Evolutionary conservation across 2,329 filamentous ascomycete genomes (phyloP).

Genomic region (Stemphylium lycopersici): DNA sequence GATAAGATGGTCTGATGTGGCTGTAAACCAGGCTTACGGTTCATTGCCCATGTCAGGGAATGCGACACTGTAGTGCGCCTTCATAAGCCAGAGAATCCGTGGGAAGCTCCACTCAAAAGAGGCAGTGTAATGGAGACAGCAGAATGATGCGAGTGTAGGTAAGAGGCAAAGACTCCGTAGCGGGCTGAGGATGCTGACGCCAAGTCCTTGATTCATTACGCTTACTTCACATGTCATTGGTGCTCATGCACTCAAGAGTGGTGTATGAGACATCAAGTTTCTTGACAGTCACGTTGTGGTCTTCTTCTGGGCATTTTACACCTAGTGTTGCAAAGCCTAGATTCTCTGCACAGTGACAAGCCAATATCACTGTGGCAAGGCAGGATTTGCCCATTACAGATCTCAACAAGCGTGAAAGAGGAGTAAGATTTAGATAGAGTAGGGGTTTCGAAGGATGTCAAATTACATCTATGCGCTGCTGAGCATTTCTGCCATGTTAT

Average conservation of each 20-base stretch:
- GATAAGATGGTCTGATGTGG: constrained; percentile 1
- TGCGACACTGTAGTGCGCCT: background rate
- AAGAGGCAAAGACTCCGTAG: background rate
- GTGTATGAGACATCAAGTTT: background rate
- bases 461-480: background rate
- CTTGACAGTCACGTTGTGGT: background rate
- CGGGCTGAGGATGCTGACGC: constrained; percentile 1
- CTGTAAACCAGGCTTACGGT: background rate
- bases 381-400: background rate
- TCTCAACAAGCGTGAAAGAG: background rate
- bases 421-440: constrained; percentile 1
- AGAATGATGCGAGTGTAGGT: background rate
- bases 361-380: background rate
- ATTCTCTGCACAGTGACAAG: background rate
- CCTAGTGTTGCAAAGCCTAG: background rate
- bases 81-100: background rate
- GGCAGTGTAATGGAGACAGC: background rate
- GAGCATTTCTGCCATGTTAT: background rate
- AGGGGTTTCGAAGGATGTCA: background rate
- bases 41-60: background rate
- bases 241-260: background rate
- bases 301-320: background rate
- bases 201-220: background rate
- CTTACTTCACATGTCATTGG: background rate
- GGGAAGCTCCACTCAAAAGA: background rate